phyloP scores from a whole-genome alignment of 108 stramenopile genomes.

The Hondaea fermentalgiana region DNA sequence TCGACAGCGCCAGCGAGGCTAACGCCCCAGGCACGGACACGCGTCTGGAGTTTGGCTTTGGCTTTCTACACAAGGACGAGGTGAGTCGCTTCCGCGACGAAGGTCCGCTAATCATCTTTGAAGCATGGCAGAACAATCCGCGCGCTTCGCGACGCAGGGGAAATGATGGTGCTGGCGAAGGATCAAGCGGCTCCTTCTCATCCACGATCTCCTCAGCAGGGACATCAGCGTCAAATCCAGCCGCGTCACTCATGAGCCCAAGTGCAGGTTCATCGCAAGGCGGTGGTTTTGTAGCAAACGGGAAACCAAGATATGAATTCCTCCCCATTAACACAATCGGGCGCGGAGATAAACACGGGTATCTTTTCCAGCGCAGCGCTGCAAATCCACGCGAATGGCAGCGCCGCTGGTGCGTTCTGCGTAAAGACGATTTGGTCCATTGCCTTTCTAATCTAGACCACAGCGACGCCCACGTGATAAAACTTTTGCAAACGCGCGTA shows the following conservation, averaged over 20 bases:
- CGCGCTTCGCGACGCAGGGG: neutral
- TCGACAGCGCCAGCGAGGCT: neutral
- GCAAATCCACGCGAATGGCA: slow-evolving; percentile 6
- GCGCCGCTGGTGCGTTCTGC: neutral
- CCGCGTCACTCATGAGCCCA: too few species aligned
- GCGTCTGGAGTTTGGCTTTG: neutral
- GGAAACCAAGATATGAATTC: neutral
- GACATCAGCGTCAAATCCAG: neutral
- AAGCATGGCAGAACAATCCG: neutral
- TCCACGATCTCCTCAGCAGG: neutral
- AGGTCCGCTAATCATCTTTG: neutral
- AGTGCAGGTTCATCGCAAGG: too few species aligned
- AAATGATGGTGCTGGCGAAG: neutral
- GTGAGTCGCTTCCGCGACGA: neutral
- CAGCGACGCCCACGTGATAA: neutral
- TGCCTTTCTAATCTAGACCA: neutral
- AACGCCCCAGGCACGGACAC: neutral
- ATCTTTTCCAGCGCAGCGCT: neutral
- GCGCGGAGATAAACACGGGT: neutral
- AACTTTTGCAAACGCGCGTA: neutral
- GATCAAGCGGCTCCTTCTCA: neutral
- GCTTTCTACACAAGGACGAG: neutral
- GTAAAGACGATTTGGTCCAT: neutral
- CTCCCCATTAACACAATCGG: neutral
- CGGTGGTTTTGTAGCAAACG: too few species aligned